Conservation (phyloP, 179 eudicot species). For the Heliamphora pulchella region DNA sequence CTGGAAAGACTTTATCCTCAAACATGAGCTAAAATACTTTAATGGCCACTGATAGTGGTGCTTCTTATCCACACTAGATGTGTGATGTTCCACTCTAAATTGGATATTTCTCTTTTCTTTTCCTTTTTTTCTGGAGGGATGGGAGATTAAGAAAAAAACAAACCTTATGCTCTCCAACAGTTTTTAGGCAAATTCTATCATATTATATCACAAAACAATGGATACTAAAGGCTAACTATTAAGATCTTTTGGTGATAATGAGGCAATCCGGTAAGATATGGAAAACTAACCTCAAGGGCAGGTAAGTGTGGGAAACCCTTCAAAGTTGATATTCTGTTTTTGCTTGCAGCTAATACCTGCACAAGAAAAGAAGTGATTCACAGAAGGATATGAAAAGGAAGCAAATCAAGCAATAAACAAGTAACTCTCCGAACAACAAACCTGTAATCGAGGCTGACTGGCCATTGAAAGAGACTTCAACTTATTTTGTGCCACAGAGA, state of each 20-base stretch:
- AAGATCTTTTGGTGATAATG: neutral
- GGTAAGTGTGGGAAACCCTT: conserved; percentile 90
- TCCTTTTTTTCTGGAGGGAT: neutral
- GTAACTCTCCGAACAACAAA: conserved; percentile 19
- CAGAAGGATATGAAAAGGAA: conserved; percentile 4
- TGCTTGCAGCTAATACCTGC: conserved; percentile 98
- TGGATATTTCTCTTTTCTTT: neutral
- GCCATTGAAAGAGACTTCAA: conserved; percentile 94
- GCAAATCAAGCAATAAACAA: conserved; percentile 9
- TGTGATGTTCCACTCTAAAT: neutral
- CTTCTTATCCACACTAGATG: neutral
- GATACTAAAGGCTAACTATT: neutral
- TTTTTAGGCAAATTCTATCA: neutral
- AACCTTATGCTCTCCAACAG: neutral
- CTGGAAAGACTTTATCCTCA: conserved; percentile 7
- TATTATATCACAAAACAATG: neutral
- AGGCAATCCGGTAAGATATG: conserved; percentile 9
- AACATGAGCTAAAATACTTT: neutral
- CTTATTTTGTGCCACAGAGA: conserved; percentile 93
- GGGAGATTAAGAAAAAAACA: neutral
- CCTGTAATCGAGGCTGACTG: conserved; percentile 98
- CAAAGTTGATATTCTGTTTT: conserved; percentile 78
- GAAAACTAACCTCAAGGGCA: conserved; percentile 69
- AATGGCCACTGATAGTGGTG: neutral
- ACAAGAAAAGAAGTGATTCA: conserved; percentile 3